Percentiles rank a stretch among this genome's conserved stretches.
Evolutionary conservation across 352 stramenopile species (phyloP).

Genomic region (Phytophthora agathidicida): DNA sequence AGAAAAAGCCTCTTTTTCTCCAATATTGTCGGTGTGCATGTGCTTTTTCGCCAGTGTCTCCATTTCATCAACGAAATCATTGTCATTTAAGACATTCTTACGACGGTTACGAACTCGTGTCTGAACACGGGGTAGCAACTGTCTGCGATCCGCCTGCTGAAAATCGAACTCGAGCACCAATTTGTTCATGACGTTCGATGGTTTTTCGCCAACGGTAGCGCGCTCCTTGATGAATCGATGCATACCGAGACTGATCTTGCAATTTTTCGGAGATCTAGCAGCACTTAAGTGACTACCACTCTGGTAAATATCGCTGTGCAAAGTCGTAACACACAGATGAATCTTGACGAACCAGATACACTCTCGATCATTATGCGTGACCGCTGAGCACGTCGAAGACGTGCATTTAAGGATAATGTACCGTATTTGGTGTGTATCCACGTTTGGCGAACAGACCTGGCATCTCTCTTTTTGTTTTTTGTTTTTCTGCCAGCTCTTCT

Average conservation of each 20-base stretch:
- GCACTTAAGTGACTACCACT: no score
- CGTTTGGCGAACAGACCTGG: neutral
- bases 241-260: no score
- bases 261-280: no score
- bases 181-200: no score
- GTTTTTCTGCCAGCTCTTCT: neutral
- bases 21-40: neutral
- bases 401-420: conserved; percentile 3
- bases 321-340: no score
- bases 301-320: no score
- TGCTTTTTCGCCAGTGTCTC: neutral
- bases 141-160: neutral
- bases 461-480: conserved; percentile 4
- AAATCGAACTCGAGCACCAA: neutral
- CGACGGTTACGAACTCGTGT: neutral
- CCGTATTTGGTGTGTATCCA: conserved; percentile 1
- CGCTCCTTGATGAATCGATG: no score
- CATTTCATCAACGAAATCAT: conserved; percentile 1
- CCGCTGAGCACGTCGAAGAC: neutral
- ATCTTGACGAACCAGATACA: no score
- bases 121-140: neutral
- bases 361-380: no score
- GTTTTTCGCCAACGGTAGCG: no score
- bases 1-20: neutral
- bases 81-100: neutral